Evolutionary conservation across 1,284 basidiomycete species (phyloP), one percentile per base, ranked within the genome.

Genomic region (Tremellales sp.): DNA sequence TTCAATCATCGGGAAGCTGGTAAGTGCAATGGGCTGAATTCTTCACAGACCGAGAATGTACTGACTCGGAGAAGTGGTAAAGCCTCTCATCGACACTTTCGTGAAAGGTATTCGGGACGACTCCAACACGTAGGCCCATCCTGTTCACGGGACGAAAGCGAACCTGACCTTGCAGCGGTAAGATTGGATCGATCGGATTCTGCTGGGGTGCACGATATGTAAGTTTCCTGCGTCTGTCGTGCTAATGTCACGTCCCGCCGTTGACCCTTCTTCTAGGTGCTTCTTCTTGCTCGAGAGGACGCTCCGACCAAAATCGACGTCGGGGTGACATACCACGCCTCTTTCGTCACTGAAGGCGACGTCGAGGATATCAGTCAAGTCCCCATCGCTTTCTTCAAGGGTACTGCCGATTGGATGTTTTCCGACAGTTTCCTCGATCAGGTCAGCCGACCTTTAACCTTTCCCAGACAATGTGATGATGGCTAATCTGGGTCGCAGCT

Each of bases 241-340:
- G 23, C 21, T 22, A 21, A 37, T 57, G 22, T 35, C 53, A 47
- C 43, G 60, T 78, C 80, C 67, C 17, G 80, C 83, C 44, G 82
- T 82, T 49, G 75, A 77, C 29, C 85, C 86, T 64, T 80, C 87
- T 56, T 78, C 86, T 43, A 82, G 23, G 39, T 40, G 23, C 40
- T 59, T 17, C 37, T 54, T 47, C 44, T 61, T 78, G 80, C 67
- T 19, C 81, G 83, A 44, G 82, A 82, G 49, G 75, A 77, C 29
- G 85, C 86, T 64, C 80, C 87, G 55, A 78, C 86, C 43, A 82
- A 83, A 0, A 81, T 85, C 54, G 82, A 84, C 36, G 84, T 76
- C 24, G 78, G 76, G 1, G 81, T 80, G 21, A 75, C 80, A 44
- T 54, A 80, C 1, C 88, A 90, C 70, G 87, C 87, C 2, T 85